These are phyloP conservation scores for Hymenoscyphus albidus DNA, from an alignment of 2,329 filamentous ascomycete genomes.

Conservation along the genomic window DNA sequence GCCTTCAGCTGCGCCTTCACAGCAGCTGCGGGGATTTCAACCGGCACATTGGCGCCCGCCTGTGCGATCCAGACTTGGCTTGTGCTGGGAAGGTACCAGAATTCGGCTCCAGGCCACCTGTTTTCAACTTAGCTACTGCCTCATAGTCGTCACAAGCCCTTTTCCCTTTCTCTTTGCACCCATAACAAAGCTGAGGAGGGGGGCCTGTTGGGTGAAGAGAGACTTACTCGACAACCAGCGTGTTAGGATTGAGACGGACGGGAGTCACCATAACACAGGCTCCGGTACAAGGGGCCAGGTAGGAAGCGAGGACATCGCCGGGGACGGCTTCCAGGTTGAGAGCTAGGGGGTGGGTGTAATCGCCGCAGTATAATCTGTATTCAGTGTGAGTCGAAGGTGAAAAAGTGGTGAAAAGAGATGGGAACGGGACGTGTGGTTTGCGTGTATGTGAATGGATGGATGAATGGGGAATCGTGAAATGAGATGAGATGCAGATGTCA, in stretches of 20 bases:
- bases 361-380: conserved; percentile 4
- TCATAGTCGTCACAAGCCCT: too few species aligned
- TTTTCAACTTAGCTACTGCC: background rate
- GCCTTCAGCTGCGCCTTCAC: conserved; percentile 4
- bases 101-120: conserved; percentile 1
- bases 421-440: conserved; percentile 1
- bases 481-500: too few species aligned
- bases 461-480: background rate
- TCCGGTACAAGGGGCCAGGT: background rate
- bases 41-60: background rate
- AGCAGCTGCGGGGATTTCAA: background rate
- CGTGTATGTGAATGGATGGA: background rate
- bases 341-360: background rate
- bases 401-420: background rate
- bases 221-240: background rate
- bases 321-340: background rate
- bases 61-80: background rate
- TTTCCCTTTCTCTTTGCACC: too few species aligned
- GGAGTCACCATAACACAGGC: background rate
- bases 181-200: background rate
- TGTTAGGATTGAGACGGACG: background rate
- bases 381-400: background rate
- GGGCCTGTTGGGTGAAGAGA: background rate
- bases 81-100: conserved; percentile 1
- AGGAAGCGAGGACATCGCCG: background rate